phyloP scores from a whole-genome alignment of 257 asterid species.

The Capsicum baccatum region DNA sequence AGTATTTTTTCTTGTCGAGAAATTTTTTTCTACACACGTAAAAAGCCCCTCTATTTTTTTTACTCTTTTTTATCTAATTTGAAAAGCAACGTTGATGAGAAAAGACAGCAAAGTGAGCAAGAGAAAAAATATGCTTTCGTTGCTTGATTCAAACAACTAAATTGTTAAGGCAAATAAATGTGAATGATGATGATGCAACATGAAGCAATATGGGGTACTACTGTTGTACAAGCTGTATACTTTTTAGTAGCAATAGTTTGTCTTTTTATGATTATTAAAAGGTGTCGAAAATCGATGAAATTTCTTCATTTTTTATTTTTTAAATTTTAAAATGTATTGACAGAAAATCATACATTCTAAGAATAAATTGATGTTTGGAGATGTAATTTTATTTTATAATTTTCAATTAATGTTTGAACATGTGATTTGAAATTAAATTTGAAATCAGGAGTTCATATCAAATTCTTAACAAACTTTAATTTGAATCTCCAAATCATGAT shows the following conservation, averaged over 20 bases:
- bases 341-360: too few relatives aligned
- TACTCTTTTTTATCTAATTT: too few relatives aligned
- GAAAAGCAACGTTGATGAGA: conserved; percentile 41
- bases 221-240: conserved; percentile 70
- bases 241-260: conserved; percentile 18
- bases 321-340: too few relatives aligned
- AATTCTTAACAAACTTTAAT: too few relatives aligned
- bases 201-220: conserved; percentile 27
- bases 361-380: too few relatives aligned
- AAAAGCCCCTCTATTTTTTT: conserved; percentile 31
- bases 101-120: conserved; percentile 52
- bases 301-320: too few relatives aligned
- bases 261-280: neutral
- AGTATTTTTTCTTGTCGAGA: neutral
- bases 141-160: conserved; percentile 64
- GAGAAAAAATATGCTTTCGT: conserved; percentile 60
- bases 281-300: too few relatives aligned
- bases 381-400: too few relatives aligned
- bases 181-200: conserved; percentile 30
- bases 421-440: too few relatives aligned
- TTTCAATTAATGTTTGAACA: too few relatives aligned
- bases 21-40: conserved; percentile 18
- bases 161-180: conserved; percentile 55
- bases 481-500: too few relatives aligned
- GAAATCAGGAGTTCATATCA: too few relatives aligned